Evolutionary conservation across 2,329 filamentous ascomycete genomes (phyloP).

Genomic region (Hymenoscyphus occultus): DNA sequence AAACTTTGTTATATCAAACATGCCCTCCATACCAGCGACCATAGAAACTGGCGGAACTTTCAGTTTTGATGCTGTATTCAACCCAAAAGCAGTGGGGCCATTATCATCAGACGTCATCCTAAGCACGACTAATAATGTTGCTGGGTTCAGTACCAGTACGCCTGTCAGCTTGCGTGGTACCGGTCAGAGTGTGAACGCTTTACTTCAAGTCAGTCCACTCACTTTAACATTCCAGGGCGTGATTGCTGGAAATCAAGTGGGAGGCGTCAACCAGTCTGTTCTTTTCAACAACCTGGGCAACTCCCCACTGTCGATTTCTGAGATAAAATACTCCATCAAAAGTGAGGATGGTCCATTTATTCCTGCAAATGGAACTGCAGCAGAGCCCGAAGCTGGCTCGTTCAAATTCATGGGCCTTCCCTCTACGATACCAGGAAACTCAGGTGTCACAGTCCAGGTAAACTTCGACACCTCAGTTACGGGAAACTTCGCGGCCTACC

Average conservation of each 20-base stretch:
- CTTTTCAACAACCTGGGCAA: constrained; percentile 52
- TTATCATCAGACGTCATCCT: constrained; percentile 48
- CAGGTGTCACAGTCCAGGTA: constrained; percentile 42
- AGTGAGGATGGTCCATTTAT: constrained; percentile 44
- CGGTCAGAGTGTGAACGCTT: constrained; percentile 44
- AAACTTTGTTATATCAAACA: constrained; percentile 39
- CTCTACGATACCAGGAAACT: constrained; percentile 41
- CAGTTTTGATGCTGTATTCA: constrained; percentile 45
- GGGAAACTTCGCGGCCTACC: constrained; percentile 50
- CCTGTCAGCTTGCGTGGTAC: constrained; percentile 49
- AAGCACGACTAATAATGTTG: constrained; percentile 44
- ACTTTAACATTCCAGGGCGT: constrained; percentile 49
- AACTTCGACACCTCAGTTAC: constrained; percentile 45
- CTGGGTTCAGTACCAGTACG: constrained; percentile 47
- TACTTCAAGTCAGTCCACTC: constrained; percentile 48
- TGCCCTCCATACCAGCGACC: constrained; percentile 36
- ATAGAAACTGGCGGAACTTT: constrained; percentile 42
- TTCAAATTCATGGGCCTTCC: constrained; percentile 51
- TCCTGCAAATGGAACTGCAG: constrained; percentile 36
- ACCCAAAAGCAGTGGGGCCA: constrained; percentile 46
- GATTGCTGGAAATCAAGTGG: constrained; percentile 42
- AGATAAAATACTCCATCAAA: constrained; percentile 34
- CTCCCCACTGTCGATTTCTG: constrained; percentile 42
- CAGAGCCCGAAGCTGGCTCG: constrained; percentile 42
- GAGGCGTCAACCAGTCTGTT: constrained; percentile 43